These are phyloP conservation scores for Scalesia atractyloides DNA, from an alignment of 129 eudicot species.

Conservation along the genomic window DNA sequence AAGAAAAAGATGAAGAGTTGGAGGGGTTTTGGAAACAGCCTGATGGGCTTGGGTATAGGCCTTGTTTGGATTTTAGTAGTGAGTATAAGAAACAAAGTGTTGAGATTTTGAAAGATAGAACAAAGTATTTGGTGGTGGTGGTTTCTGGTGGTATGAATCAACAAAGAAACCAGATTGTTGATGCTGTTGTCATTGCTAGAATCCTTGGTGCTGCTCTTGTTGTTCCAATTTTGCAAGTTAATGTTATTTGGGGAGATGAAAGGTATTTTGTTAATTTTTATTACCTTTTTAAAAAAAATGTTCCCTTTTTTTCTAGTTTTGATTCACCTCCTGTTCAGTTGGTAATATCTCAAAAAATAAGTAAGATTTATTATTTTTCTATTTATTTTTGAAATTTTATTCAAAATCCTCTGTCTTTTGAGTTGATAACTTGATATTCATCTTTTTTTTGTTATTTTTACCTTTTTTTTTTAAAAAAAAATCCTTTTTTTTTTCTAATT, in stretches of 20 bases:
- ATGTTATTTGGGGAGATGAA: slow-evolving; percentile 98
- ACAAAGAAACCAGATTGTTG: slow-evolving; percentile 96
- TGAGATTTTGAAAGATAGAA: slow-evolving; percentile 56
- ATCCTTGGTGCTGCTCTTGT: slow-evolving; percentile 97
- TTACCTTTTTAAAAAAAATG: not conserved
- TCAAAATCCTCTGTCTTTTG: not conserved
- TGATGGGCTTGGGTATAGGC: slow-evolving; percentile 77
- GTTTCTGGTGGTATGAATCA: slow-evolving; percentile 98
- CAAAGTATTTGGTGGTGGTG: slow-evolving; percentile 82
- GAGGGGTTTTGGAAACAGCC: slow-evolving; percentile 81
- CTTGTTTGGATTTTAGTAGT: slow-evolving; percentile 76
- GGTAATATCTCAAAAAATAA: slow-evolving; percentile 3
- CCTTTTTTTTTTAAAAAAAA: not conserved
- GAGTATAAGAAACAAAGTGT: slow-evolving; percentile 53
- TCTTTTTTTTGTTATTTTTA: not conserved
- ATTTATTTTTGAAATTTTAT: not conserved
- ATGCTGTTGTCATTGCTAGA: slow-evolving; percentile 97
- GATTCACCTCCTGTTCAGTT: not conserved
- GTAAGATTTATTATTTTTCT: not conserved
- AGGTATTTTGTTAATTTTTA: slow-evolving; percentile 51
- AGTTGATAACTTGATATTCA: not conserved
- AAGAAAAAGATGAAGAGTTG: slow-evolving; percentile 33
- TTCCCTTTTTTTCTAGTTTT: slow-evolving; percentile 6
- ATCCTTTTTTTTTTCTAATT: not conserved
- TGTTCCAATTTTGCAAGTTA: slow-evolving; percentile 93